phyloP scores from a whole-genome alignment of 306 rosid genomes.

The Gastrolobium villosum region DNA sequence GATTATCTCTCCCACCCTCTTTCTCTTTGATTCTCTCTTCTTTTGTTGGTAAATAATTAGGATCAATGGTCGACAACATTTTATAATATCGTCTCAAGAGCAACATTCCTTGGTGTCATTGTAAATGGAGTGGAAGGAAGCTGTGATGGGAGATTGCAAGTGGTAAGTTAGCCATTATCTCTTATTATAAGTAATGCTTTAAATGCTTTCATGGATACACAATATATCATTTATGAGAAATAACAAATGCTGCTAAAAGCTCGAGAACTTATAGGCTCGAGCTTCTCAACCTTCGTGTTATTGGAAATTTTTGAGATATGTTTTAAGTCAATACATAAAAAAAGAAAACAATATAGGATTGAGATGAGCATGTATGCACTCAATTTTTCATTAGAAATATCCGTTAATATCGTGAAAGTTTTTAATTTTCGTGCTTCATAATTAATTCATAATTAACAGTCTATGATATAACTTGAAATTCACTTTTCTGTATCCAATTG shows the following conservation, averaged over 20 bases:
- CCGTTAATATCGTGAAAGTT: not conserved
- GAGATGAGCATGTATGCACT: no score
- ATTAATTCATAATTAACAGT: not conserved
- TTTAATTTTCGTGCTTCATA: not conserved
- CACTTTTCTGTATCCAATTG: not conserved
- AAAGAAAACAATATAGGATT: no score
- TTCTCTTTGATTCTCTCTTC: not conserved
- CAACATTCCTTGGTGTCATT: slow-evolving; percentile 41
- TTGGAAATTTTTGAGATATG: no score
- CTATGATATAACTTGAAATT: not conserved
- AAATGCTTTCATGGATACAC: not conserved
- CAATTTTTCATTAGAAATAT: not conserved
- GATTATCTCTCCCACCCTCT: no score
- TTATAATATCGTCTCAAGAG: slow-evolving; percentile 49
- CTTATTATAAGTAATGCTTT: not conserved
- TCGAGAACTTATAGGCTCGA: not conserved
- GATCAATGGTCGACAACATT: slow-evolving; percentile 49
- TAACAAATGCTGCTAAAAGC: not conserved
- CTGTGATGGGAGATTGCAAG: slow-evolving; percentile 55
- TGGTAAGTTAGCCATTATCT: slow-evolving; percentile 46
- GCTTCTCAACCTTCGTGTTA: no score
- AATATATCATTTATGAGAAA: not conserved
- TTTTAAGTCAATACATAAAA: no score
- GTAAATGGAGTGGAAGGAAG: slow-evolving; percentile 45
- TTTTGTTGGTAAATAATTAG: slow-evolving; percentile 40